Evolutionary conservation across 495 filamentous ascomycete genomes (phyloP), one percentile per base, ranked within the genome.

Genomic region (Penicillium roqueforti): DNA sequence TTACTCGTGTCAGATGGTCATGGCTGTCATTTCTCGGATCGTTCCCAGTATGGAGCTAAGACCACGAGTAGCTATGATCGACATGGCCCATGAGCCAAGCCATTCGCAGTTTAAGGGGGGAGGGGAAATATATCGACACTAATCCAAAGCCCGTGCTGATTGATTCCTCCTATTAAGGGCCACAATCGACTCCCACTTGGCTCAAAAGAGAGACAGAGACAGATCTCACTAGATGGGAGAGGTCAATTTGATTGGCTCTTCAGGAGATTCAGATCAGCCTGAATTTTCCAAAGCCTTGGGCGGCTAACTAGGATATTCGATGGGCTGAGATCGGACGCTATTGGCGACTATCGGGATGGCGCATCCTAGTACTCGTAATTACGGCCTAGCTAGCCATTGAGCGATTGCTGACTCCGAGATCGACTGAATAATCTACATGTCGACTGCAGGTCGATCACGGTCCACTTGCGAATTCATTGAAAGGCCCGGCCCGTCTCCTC

Each of bases 261-360:
- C 40, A 49, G 59, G 56, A 61, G 47, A 58, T 18, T 38, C 47
- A 48, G 55, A 56, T 56, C 58, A 55, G 47, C 42, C 14, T 3
- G 58, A 68, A 61, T 69, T 67, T 68, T 26, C 64, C 53, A 39
- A 50, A 57, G 68, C 68, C 59, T 65, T 72, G 61, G 67, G 70
- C 70, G 69, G 67, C 66, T 72, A 71, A 56, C 54, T 45, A 43
- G 65, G 66, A 70, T 68, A 68, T 65, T 69, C 57, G 61, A 56
- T 54, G 58, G 48, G 56, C 34, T 54, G 43, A 43, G 58, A 62
- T 58, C 53, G 54, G 54, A 56, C 55, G 49, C 64, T 63, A 65
- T 65, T 63, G 57, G 60, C 56, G 63, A 59, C 58, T 64, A 66
- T 60, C 63, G 63, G 63, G 55, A 54, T 58, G 57, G 60, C 53